These are phyloP conservation scores for Penicillium odoratum DNA, from an alignment of 495 filamentous ascomycete species.

Conservation along the genomic window DNA sequence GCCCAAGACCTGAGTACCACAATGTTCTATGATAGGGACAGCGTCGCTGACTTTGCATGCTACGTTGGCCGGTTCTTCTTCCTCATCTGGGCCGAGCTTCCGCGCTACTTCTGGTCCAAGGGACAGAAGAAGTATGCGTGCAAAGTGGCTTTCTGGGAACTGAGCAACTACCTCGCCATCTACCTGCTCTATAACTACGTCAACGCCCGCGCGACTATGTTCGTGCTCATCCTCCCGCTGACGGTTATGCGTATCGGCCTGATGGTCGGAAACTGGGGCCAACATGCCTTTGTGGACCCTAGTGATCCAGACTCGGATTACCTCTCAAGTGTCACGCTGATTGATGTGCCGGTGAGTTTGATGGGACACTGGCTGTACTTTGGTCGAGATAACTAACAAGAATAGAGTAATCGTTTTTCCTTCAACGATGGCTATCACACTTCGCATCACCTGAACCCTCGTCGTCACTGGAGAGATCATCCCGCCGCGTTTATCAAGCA, in stretches of 20 bases:
- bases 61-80: conserved; percentile 74
- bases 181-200: conserved; percentile 45
- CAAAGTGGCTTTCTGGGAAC: conserved; percentile 57
- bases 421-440: conserved; percentile 81
- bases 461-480: conserved; percentile 73
- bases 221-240: conserved; percentile 62
- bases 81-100: conserved; percentile 71
- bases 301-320: conserved; percentile 68
- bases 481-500: conserved; percentile 64
- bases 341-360: conserved; percentile 65
- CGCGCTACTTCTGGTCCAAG: conserved; percentile 66
- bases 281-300: conserved; percentile 72
- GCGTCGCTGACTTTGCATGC: conserved; percentile 57
- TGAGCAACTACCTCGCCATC: conserved; percentile 51
- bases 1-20: conserved; percentile 74
- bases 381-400: conserved; percentile 10
- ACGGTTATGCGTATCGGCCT: conserved; percentile 59
- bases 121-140: conserved; percentile 50
- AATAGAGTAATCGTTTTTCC: conserved; percentile 67
- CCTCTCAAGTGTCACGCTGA: conserved; percentile 68
- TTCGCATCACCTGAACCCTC: conserved; percentile 72
- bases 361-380: not conserved
- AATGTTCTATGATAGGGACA: conserved; percentile 73
- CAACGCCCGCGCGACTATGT: conserved; percentile 54
- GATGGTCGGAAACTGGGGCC: conserved; percentile 77